These are phyloP conservation scores for Santalum album DNA, from an alignment of 164 flowering plant genomes.

Conservation along the genomic window DNA sequence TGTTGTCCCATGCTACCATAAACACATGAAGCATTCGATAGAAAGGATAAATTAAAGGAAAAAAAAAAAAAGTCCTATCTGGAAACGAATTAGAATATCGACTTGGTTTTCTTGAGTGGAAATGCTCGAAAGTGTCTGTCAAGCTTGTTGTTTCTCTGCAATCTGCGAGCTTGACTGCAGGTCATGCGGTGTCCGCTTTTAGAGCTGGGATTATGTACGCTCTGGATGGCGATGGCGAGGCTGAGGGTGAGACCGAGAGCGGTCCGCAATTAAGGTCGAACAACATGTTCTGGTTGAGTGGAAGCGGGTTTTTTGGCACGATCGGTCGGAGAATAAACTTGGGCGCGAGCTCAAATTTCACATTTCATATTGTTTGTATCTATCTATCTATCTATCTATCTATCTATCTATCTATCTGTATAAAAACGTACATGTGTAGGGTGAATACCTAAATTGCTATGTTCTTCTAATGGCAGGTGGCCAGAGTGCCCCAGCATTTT, in stretches of 20 bases:
- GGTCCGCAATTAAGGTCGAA: constrained; percentile 35
- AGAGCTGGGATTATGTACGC: constrained; percentile 97
- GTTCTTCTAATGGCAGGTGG: constrained; percentile 62
- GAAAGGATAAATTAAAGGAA: too few relatives aligned
- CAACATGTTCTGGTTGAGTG: constrained; percentile 79
- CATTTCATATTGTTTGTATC: too few relatives aligned
- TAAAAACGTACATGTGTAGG: too few relatives aligned
- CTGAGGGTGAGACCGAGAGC: too few relatives aligned
- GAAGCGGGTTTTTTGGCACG: constrained; percentile 73
- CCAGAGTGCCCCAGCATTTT: constrained; percentile 80
- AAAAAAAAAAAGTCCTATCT: too few relatives aligned
- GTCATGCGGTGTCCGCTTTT: constrained; percentile 56
- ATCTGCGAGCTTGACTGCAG: constrained; percentile 35
- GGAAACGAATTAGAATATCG: not conserved
- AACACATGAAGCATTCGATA: too few relatives aligned
- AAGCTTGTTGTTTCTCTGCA: constrained; percentile 5
- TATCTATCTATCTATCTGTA: too few relatives aligned
- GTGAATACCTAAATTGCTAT: too few relatives aligned
- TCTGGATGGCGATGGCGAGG: constrained; percentile 28
- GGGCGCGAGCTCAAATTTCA: constrained; percentile 31
- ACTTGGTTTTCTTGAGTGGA: not conserved
- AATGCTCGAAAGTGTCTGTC: not conserved
- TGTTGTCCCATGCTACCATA: too few relatives aligned
- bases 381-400: too few relatives aligned
- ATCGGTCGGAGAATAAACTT: constrained; percentile 79